phyloP scores from a whole-genome alignment of 495 filamentous ascomycete species.

The Sphaerosporella brunnea region DNA sequence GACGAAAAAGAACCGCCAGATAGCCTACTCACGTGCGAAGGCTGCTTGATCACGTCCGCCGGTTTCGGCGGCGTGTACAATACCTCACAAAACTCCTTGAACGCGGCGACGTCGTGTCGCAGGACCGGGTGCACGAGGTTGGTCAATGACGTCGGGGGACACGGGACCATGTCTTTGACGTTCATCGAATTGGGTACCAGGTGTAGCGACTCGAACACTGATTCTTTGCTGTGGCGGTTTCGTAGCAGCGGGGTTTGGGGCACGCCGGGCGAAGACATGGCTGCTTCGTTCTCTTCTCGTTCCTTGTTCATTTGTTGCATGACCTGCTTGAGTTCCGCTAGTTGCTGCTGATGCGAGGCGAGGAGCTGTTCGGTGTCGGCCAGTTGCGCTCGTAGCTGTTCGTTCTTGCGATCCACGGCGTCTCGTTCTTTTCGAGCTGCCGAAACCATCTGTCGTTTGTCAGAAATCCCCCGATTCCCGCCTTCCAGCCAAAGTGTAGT shows the following conservation, averaged over 20 bases:
- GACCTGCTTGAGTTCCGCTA: conserved; percentile 73
- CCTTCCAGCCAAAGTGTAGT: too few relatives aligned
- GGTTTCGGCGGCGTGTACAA: conserved; percentile 47
- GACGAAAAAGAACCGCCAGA: conserved; percentile 34
- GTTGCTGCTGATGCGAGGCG: conserved; percentile 78
- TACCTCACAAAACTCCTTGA: conserved; percentile 69
- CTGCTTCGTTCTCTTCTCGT: conserved; percentile 47
- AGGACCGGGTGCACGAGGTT: conserved; percentile 68
- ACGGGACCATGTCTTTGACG: conserved; percentile 46
- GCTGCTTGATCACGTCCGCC: conserved; percentile 26
- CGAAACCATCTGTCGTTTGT: conserved; percentile 59
- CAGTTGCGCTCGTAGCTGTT: conserved; percentile 59
- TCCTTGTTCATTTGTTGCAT: conserved; percentile 74
- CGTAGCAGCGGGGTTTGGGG: conserved; percentile 47
- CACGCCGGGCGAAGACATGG: conserved; percentile 41
- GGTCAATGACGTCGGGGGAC: conserved; percentile 69
- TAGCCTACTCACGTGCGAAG: conserved; percentile 49
- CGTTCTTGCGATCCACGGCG: conserved; percentile 54
- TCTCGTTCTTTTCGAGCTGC: conserved; percentile 59
- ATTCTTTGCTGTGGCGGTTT: conserved; percentile 25
- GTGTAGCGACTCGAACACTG: conserved; percentile 31
- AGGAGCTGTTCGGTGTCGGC: conserved; percentile 75
- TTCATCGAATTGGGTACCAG: conserved; percentile 32
- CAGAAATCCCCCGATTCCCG: background rate
- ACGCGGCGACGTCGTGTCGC: conserved; percentile 61